Evolutionary conservation across 2,329 filamentous ascomycete species (phyloP), one percentile per base, ranked within the genome.

Genomic region (Colletotrichum gigasporum): DNA sequence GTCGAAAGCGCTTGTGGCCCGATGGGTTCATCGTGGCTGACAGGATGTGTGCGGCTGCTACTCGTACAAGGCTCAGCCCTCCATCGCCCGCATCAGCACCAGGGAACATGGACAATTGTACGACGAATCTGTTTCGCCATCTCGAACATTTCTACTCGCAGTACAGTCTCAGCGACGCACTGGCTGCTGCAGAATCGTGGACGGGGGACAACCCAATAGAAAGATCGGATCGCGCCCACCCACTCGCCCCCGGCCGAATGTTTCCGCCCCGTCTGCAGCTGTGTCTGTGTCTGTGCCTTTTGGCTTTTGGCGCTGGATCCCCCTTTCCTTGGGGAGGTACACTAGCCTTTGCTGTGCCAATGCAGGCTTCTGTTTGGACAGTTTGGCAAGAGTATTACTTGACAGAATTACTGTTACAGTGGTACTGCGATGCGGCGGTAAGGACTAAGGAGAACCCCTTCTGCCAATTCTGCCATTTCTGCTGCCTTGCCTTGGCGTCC

Each of bases 221-320:
- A 44, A 58, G 18, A 58, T 57, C 28, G 53, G 20, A 26, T 48
- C 50, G 12, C 41, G 20, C 50, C 22, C 24, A 24, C 18, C 51
- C 59, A 53, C 52, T 26, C 59, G 58, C 57, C 50, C 52, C n/a
- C n/a, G n/a, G n/a, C 24, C 35, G 24, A 37, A 35, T 58, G 59
- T 63, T 58, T 58, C 52, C 35, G 32, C 12, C 22, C 50, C n/a
- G n/a, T n/a, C n/a, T n/a, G 45, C 30, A 47, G 22, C 45, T 48
- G 26, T 48, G 16, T 48, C n/a, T n/a, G n/a, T 42, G 16, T 48
- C 24, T 32, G 45, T 34, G 6, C n/a, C n/a, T n/a, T 48, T 48
- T 48, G 45, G 34, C 26, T 48, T 48, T 18, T 14, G 22, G 8
- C 4, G 6, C 18, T 20, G n/a, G n/a, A n/a, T n/a, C n/a, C n/a